A percentile compares a stretch with the other conserved stretches of the same genome.
Evolutionary conservation across 345 rosid genomes (phyloP).

Genomic region (Lepidium didymum): DNA sequence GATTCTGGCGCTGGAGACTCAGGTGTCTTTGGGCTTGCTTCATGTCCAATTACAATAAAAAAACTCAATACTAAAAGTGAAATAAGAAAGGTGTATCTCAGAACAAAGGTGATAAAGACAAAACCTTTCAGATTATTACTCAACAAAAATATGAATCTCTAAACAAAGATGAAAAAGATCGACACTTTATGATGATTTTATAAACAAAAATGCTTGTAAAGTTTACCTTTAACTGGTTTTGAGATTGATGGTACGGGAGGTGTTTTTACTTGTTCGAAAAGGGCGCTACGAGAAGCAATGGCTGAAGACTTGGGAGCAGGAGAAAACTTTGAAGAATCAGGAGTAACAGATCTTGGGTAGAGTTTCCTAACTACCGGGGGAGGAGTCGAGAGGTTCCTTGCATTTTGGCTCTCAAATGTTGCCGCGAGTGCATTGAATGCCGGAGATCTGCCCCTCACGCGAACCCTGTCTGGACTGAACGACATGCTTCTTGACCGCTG

Average conservation of each 20-base stretch:
- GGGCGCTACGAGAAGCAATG: slow-evolving; percentile 56
- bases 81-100: background rate
- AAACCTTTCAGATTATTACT: background rate
- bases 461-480: slow-evolving; percentile 35
- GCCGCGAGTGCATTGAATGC: slow-evolving; percentile 35
- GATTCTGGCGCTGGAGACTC: slow-evolving; percentile 42
- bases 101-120: background rate
- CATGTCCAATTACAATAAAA: background rate
- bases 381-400: slow-evolving; percentile 35
- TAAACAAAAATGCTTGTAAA: background rate
- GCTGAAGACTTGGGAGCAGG: slow-evolving; percentile 68
- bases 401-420: slow-evolving; percentile 32
- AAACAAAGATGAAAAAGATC: background rate
- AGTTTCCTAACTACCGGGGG: slow-evolving; percentile 57
- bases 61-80: background rate
- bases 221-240: slow-evolving; percentile 63
- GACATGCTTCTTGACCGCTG: slow-evolving; percentile 34
- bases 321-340: slow-evolving; percentile 56
- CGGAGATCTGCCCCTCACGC: slow-evolving; percentile 32
- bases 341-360: slow-evolving; percentile 86
- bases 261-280: slow-evolving; percentile 55
- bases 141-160: background rate
- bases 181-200: background rate
- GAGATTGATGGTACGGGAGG: slow-evolving; percentile 67
- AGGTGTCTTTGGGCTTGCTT: slow-evolving; percentile 46